Percentiles rank a stretch among this genome's conserved stretches.
These are phyloP conservation scores for Camelina neglecta DNA, from an alignment of 345 rosid species.

Conservation along the genomic window DNA sequence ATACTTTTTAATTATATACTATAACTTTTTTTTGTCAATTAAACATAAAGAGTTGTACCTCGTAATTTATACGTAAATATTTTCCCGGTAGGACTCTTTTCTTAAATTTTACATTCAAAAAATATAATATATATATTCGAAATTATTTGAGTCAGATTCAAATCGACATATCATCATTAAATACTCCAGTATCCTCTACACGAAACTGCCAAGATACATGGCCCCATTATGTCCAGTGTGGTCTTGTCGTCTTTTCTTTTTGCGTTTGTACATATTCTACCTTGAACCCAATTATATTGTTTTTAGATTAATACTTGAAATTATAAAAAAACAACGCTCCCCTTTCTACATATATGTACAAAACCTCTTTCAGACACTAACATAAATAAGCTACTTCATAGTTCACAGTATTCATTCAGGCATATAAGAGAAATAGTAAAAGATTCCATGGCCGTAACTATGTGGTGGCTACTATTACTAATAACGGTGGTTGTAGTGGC, in stretches of 20 bases:
- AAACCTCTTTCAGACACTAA: conserved; percentile 14
- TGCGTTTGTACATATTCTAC: not conserved
- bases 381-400: not conserved
- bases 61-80: no score
- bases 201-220: conserved; percentile 14
- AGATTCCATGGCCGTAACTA: conserved; percentile 6
- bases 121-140: not conserved
- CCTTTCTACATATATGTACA: not conserved
- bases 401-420: not conserved
- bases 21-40: no score
- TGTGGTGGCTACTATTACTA: conserved; percentile 29
- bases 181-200: not conserved
- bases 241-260: conserved; percentile 27
- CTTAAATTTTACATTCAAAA: no score
- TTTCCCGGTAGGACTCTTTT: no score
- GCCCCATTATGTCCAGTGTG: not conserved
- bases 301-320: no score
- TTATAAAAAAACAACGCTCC: no score
- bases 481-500: conserved; percentile 9
- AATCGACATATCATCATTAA: not conserved
- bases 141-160: no score
- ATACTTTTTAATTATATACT: no score
- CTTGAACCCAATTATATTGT: no score
- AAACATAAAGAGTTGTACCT: no score
- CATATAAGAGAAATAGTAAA: not conserved